Base-by-base conservation (phyloP, 1,284 basidiomycete genomes). In the Bjerkandera adusta region DNA sequence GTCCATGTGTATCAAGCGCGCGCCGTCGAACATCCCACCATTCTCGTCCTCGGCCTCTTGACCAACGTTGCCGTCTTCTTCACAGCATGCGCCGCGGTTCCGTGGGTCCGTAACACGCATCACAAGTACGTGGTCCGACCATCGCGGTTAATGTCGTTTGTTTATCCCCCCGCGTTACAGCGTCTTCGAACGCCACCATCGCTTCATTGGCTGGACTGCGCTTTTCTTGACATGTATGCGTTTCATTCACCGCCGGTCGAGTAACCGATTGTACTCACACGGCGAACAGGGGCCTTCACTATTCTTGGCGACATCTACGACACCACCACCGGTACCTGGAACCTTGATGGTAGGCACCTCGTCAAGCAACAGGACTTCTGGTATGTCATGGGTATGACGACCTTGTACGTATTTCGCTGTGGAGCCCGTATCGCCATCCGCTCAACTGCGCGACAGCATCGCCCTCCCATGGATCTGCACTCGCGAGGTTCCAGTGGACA, bases 391-490 rank as follows among this genome's bases (percentile, higher is more conserved):
- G 76, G 77, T 43, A 88, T 90, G 83, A 83, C 85, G 3, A 59
- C 79, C 20, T 81, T 88, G 87, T 86, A 51, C 64, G 81, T 68
- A 13, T 40, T 7, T 18, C 5, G 37, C 20, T 32, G 22, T n/a
- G n/a, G 8, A 8, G 15, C 16, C 18, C 20, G 41, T 38, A 18
- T 36, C 37, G 21, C 13, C 32, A 21, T 29, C 20, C 20, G 24
- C 36, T 27, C 11, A 21, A 44, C 24, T 33, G 29, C 33, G 11
- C 13, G 22, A 27, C 33, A 87, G 84, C 53, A 77, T 87, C 48
- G 60, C 79, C 11, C 74, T 87, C 49, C 87, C 87, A 5, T 90
- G 87, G 88, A 71, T 84, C 42, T 86, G 83, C 30, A 78, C 85
- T 32, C 76, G 88, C 35, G 75, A 83, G 60, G 87, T 89, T 15